phyloP scores from a whole-genome alignment of 371 early-diverging fungal genomes.

The Nematocida ausubeli region DNA sequence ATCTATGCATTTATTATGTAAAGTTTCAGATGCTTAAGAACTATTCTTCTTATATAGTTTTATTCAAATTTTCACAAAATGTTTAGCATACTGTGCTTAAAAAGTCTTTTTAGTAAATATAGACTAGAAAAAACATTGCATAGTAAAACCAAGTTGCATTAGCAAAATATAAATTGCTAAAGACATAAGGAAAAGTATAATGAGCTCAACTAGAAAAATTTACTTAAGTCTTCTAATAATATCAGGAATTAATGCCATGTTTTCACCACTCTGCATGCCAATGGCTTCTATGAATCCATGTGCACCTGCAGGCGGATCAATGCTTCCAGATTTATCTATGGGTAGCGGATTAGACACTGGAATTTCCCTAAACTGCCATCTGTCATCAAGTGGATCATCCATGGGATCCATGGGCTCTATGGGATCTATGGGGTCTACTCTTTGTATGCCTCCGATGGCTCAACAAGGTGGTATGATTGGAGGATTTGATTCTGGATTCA shows the following conservation, averaged over 20 bases:
- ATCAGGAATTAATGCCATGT: slow-evolving; percentile 12
- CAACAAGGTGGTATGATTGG: background rate
- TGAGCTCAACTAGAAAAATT: background rate
- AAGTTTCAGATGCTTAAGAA: no score
- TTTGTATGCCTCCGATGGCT: background rate
- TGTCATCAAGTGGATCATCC: background rate
- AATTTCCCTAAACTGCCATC: background rate
- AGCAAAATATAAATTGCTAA: background rate
- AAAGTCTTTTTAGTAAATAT: no score
- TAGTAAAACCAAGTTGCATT: slow-evolving; percentile 10
- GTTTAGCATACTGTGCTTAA: no score
- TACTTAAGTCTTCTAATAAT: background rate
- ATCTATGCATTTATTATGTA: no score
- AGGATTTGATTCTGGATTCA: background rate
- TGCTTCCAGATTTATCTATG: slow-evolving; percentile 10
- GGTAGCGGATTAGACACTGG: background rate
- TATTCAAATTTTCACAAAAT: no score
- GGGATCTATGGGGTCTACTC: background rate
- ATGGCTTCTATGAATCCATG: slow-evolving; percentile 16
- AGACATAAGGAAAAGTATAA: background rate
- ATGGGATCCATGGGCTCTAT: background rate
- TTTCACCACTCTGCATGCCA: slow-evolving; percentile 5
- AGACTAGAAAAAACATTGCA: background rate
- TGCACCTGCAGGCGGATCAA: background rate
- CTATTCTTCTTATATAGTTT: no score